Evolutionary conservation across 75 land plant species (phyloP), one percentile per base, ranked within the genome.

Genomic region (Pseudotsuga menziesii): DNA sequence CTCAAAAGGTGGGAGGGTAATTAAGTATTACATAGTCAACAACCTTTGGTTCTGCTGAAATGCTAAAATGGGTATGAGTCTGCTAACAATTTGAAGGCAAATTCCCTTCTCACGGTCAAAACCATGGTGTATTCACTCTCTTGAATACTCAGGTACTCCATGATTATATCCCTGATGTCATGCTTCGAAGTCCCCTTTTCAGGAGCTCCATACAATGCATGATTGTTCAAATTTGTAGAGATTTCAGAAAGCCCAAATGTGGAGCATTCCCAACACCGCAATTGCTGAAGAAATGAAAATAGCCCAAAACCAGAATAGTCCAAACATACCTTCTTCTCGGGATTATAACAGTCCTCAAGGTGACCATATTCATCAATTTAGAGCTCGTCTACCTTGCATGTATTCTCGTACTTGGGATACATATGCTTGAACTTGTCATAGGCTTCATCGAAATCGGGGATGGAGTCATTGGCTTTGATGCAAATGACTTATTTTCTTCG

Each of bases 251-350:
- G 81, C 63, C 82, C 86, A 81, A 94, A 91, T 2, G 97, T 80
- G 11, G 86, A 89, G 9, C 90, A 86, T 12, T 88, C 88, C 86
- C 90, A 88, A 77, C 80, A 60, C n/a, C 85, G 84, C 76, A 81
- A 59, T 64, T 75, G 87, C 73, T 94, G 97, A 56, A 85, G 76
- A 41, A 82, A 87, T 27, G 94, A 91, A 75, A 94, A 94, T 26
- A 94, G 82, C 32, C 97, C 97, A 83, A 92, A 90, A 17, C 97
- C 97, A 66, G 91, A 92, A 76, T 94, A 94, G 57, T 94, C 94
- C 59, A 91, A 88, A 77, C 94, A 94, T 66, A 88, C 92, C 87
- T 84, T 87, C 3, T 89, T 72, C 6, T 4, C 61, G 2, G 57
- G 27, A n/a, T 39, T 69, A 69, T 69, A 29, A 44, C n/a, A 69